Conservation (phyloP, 1,284 basidiomycete genomes). For the Termitomyces sp. region DNA sequence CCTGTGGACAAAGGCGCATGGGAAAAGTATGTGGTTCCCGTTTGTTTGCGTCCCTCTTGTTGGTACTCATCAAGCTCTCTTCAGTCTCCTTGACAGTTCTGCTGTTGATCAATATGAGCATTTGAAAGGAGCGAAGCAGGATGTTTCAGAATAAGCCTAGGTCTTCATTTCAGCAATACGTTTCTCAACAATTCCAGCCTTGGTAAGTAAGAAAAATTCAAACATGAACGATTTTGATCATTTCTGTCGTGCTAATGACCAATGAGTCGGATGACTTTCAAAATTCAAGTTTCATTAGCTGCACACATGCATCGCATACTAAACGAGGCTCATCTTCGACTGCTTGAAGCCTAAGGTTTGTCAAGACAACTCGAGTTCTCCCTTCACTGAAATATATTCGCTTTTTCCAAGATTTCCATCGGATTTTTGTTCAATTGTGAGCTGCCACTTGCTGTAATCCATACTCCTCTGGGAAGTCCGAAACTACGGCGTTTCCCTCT, state of each 20-base stretch:
- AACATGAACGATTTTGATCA: too few relatives aligned
- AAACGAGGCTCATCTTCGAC: too few relatives aligned
- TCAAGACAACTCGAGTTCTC: too few relatives aligned
- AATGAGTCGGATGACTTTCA: too few relatives aligned
- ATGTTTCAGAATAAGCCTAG: slow-evolving; percentile 16
- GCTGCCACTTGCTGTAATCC: neutral
- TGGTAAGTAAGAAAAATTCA: neutral
- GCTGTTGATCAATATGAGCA: slow-evolving; percentile 49
- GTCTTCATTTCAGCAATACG: too few relatives aligned
- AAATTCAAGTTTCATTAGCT: too few relatives aligned
- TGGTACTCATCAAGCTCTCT: neutral
- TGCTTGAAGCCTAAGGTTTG: too few relatives aligned
- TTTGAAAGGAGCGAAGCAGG: slow-evolving; percentile 19
- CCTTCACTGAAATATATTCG: too few relatives aligned
- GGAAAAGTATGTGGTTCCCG: slow-evolving; percentile 44
- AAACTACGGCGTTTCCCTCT: neutral
- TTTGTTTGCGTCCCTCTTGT: neutral
- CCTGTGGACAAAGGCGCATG: slow-evolving; percentile 49
- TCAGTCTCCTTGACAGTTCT: slow-evolving; percentile 38
- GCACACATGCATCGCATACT: too few relatives aligned
- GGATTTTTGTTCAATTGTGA: too few relatives aligned
- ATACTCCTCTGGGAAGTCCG: neutral
- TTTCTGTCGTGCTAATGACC: too few relatives aligned
- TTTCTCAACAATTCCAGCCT: neutral
- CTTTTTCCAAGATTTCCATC: too few relatives aligned